These are phyloP conservation scores for Smallanthus sonchifolius DNA, from an alignment of 129 eudicot species.

Conservation along the genomic window DNA sequence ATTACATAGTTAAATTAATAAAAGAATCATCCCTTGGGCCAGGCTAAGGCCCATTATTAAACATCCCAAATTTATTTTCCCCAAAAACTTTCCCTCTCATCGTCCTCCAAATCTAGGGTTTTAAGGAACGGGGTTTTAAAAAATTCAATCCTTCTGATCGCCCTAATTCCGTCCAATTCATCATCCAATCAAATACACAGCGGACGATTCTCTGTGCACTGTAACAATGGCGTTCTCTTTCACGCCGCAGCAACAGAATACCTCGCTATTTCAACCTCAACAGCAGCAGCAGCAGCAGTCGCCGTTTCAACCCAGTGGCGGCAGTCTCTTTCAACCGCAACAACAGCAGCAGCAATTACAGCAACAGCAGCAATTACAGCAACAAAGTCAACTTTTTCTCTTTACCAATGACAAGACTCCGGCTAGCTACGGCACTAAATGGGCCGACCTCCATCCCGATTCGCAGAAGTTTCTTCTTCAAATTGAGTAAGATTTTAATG, in stretches of 20 bases:
- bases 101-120: slow-evolving; percentile 38
- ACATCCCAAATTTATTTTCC: background rate
- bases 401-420: slow-evolving; percentile 79
- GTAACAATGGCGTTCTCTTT: slow-evolving; percentile 60
- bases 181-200: background rate
- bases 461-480: slow-evolving; percentile 84
- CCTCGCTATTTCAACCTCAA: slow-evolving; percentile 25
- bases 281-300: slow-evolving; percentile 50
- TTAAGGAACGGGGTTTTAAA: slow-evolving; percentile 35
- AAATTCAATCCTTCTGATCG: slow-evolving; percentile 2
- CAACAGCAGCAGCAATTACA: slow-evolving; percentile 28
- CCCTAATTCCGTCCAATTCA: background rate
- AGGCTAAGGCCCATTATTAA: slow-evolving; percentile 11
- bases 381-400: slow-evolving; percentile 63
- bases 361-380: slow-evolving; percentile 38
- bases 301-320: slow-evolving; percentile 31
- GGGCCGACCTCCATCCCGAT: slow-evolving; percentile 95
- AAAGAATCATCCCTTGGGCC: background rate
- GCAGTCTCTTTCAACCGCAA: slow-evolving; percentile 26
- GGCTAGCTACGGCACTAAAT: slow-evolving; percentile 75
- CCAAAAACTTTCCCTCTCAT: slow-evolving; percentile 27
- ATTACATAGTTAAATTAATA: too few species aligned
- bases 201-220: background rate
- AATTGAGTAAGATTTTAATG: slow-evolving; percentile 53
- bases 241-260: slow-evolving; percentile 58